Conservation (phyloP, 768 basidiomycete species). For the Clathrus columnatus region DNA sequence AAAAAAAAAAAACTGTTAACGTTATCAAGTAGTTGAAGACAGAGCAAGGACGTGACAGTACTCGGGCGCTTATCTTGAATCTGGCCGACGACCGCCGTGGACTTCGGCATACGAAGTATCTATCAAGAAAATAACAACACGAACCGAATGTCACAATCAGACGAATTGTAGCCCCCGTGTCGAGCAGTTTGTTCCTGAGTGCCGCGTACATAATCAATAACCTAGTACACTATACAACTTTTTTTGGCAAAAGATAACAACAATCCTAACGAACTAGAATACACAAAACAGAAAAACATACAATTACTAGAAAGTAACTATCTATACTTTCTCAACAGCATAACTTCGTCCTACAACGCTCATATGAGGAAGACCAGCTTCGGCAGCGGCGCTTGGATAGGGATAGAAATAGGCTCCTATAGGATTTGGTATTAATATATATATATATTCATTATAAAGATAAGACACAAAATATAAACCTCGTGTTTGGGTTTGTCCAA, state of each 20-base stretch:
- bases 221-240: background rate
- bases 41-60: too few species aligned
- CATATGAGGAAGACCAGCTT: conserved; percentile 3
- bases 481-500: background rate
- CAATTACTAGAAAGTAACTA: background rate
- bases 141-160: background rate
- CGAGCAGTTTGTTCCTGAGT: background rate
- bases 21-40: too few species aligned
- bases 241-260: background rate
- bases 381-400: background rate
- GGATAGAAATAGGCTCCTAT: conserved; percentile 7
- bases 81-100: too few species aligned
- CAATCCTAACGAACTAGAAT: background rate
- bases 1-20: too few species aligned
- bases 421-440: background rate
- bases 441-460: background rate
- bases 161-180: background rate
- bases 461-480: background rate
- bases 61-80: too few species aligned
- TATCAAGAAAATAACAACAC: background rate
- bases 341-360: background rate
- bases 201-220: background rate
- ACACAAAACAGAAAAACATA: background rate
- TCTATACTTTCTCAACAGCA: conserved; percentile 1
- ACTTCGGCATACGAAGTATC: too few species aligned